Conservation (phyloP, 2,329 filamentous ascomycete genomes). For the Cyclaneusma minus region DNA sequence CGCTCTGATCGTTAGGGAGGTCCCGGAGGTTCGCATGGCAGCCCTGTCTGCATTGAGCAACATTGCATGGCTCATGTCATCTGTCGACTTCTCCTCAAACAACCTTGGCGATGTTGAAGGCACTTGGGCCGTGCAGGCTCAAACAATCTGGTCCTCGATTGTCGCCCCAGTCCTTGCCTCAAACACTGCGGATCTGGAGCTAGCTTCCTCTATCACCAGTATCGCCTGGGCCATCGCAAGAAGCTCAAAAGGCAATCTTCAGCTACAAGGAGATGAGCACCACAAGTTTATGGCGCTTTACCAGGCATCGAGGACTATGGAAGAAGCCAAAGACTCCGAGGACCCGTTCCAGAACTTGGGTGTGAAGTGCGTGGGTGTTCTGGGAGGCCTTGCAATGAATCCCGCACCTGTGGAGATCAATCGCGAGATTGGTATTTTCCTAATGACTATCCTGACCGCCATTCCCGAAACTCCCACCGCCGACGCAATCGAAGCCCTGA, state of each 20-base stretch:
- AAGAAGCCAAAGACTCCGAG: conserved; percentile 10
- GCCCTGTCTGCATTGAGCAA: conserved; percentile 47
- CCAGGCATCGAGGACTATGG: conserved; percentile 34
- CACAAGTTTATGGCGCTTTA: conserved; percentile 50
- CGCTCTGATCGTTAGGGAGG: too few species aligned
- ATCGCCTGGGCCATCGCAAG: conserved; percentile 51
- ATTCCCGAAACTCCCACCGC: conserved; percentile 37
- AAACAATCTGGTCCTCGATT: conserved; percentile 39
- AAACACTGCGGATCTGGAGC: conserved; percentile 42
- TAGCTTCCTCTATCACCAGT: conserved; percentile 48
- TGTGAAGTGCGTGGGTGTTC: conserved; percentile 51
- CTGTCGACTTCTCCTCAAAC: conserved; percentile 41
- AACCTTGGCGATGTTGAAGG: too few species aligned
- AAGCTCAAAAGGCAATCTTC: conserved; percentile 32
- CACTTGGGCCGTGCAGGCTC: conserved; percentile 38
- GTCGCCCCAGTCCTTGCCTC: conserved; percentile 40
- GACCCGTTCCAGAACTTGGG: conserved; percentile 39
- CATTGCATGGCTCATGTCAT: conserved; percentile 49
- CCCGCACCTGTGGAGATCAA: conserved; percentile 38
- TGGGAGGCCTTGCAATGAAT: conserved; percentile 44
- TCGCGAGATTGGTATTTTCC: conserved; percentile 46
- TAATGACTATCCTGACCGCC: conserved; percentile 36
- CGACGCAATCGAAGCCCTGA: conserved; percentile 46
- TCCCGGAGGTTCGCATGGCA: conserved; percentile 14
- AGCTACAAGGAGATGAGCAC: conserved; percentile 36